Percentiles rank a stretch among this genome's conserved stretches.
These are phyloP conservation scores for Orbilia blumenaviensis DNA, from an alignment of 2,329 filamentous ascomycete species.

Conservation along the genomic window DNA sequence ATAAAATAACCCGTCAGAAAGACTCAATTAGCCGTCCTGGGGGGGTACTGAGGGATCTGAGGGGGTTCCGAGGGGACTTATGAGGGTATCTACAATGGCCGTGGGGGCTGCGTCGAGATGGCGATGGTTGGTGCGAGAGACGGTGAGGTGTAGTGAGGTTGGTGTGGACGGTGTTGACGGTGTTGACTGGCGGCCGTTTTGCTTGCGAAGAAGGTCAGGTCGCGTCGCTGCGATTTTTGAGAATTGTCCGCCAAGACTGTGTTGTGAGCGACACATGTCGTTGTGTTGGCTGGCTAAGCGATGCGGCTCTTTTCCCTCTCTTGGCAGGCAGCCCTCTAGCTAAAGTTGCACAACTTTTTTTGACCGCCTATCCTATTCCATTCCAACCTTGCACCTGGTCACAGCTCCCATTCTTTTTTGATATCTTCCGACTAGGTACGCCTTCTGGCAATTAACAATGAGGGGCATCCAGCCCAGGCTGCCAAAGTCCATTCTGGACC, in stretches of 20 bases:
- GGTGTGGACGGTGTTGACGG: too few relatives aligned
- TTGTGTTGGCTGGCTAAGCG: too few relatives aligned
- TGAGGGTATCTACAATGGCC: too few relatives aligned
- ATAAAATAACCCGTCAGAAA: neutral
- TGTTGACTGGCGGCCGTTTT: neutral
- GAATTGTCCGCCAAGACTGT: constrained; percentile 26
- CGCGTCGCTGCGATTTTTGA: constrained; percentile 20
- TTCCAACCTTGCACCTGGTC: too few relatives aligned
- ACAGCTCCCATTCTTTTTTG: too few relatives aligned
- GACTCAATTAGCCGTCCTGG: neutral
- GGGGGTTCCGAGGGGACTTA: too few relatives aligned
- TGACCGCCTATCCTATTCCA: too few relatives aligned
- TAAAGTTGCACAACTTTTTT: neutral
- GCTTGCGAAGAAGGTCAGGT: neutral
- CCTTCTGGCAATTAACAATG: constrained; percentile 18
- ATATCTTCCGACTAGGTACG: too few relatives aligned
- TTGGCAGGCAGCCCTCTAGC: neutral
- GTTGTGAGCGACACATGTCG: constrained; percentile 1
- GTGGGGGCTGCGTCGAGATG: neutral
- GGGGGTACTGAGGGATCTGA: too few relatives aligned
- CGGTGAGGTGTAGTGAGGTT: neutral
- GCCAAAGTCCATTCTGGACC: constrained; percentile 46
- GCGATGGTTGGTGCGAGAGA: neutral
- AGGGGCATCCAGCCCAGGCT: constrained; percentile 32
- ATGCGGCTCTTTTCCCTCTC: constrained; percentile 6